These are phyloP conservation scores for Friedmanniomyces simplex DNA, from an alignment of 495 filamentous ascomycete genomes.

Conservation along the genomic window DNA sequence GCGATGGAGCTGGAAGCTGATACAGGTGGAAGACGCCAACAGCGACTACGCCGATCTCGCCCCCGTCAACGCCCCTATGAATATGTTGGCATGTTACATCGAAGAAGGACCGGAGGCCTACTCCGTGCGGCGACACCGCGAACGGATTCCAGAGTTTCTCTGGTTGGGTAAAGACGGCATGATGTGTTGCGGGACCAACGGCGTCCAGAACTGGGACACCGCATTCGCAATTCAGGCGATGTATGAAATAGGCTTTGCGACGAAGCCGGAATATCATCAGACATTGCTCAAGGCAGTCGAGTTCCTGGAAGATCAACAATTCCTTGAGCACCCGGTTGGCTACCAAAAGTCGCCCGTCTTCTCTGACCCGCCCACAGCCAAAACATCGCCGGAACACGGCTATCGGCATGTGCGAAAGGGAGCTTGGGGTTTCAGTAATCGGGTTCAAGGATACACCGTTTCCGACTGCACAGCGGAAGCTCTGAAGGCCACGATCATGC, in stretches of 20 bases:
- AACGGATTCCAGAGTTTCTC: conserved; percentile 73
- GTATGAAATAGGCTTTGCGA: conserved; percentile 65
- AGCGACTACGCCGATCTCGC: conserved; percentile 79
- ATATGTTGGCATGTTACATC: conserved; percentile 71
- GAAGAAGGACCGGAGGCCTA: conserved; percentile 69
- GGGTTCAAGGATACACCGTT: conserved; percentile 86
- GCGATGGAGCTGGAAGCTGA: conserved; percentile 62
- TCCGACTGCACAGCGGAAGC: conserved; percentile 90
- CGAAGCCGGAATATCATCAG: conserved; percentile 64
- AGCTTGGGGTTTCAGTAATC: conserved; percentile 90
- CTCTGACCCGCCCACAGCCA: conserved; percentile 18
- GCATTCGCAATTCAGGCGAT: conserved; percentile 76
- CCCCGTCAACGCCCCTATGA: conserved; percentile 84
- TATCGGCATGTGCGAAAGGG: conserved; percentile 91
- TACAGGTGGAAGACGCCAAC: conserved; percentile 81
- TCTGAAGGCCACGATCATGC: conserved; percentile 72
- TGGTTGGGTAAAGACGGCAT: conserved; percentile 92
- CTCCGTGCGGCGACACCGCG: conserved; percentile 65
- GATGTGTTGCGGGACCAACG: conserved; percentile 92
- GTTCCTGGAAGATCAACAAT: conserved; percentile 86
- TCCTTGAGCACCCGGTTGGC: conserved; percentile 31
- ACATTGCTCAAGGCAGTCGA: conserved; percentile 77
- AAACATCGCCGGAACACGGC: conserved; percentile 43
- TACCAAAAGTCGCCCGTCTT: conserved; percentile 72
- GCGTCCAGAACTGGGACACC: conserved; percentile 94